Evolutionary conservation across 2,329 filamentous ascomycete genomes (phyloP).

Genomic region (Paracorniculantispora psalliotae): DNA sequence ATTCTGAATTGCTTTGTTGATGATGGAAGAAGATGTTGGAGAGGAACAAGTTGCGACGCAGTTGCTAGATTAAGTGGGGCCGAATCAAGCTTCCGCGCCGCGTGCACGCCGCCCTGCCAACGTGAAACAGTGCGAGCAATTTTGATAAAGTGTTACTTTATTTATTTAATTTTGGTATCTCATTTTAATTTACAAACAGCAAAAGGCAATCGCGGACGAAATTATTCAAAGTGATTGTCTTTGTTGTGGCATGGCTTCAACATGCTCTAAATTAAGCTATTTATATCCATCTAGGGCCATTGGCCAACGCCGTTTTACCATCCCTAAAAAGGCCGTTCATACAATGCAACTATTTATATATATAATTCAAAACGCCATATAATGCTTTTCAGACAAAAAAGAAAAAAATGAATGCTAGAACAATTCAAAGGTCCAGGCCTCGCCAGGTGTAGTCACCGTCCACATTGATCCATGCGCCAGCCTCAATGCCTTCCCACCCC

Average conservation of each 20-base stretch:
- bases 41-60: neutral
- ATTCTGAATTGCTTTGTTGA: slow-evolving; percentile 18
- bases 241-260: neutral
- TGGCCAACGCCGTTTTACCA: neutral
- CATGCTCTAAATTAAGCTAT: neutral
- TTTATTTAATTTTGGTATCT: too few relatives aligned
- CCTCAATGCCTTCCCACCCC: slow-evolving; percentile 69
- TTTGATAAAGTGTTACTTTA: too few relatives aligned
- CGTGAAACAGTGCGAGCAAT: too few relatives aligned
- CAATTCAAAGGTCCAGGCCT: slow-evolving; percentile 27
- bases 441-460: slow-evolving; percentile 63
- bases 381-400: slow-evolving; percentile 13
- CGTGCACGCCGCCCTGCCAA: neutral
- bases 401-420: slow-evolving; percentile 20
- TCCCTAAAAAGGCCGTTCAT: neutral
- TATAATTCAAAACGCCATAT: slow-evolving; percentile 14
- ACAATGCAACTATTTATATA: neutral
- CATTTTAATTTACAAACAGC: too few relatives aligned
- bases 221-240: too few relatives aligned
- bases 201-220: too few relatives aligned
- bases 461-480: slow-evolving; percentile 70
- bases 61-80: neutral
- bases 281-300: neutral
- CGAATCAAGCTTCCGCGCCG: neutral
- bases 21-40: neutral